Evolutionary conservation across 2,329 filamentous ascomycete genomes (phyloP).

Genomic region (Ophiostoma ulmi): DNA sequence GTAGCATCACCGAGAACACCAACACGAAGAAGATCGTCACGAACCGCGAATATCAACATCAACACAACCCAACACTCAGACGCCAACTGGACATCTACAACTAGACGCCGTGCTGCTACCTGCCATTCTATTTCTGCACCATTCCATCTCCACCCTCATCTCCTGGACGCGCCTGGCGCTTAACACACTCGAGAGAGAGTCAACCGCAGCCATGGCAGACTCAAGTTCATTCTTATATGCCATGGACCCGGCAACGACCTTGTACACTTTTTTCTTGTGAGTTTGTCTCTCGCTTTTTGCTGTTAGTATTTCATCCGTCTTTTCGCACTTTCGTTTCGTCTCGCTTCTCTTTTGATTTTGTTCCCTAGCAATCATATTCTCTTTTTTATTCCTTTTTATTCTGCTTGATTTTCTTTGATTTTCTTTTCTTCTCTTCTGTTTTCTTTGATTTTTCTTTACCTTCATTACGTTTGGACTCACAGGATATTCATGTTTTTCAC

Average conservation of each 20-base stretch:
- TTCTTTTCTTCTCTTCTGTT: too few relatives aligned
- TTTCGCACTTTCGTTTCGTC: background rate
- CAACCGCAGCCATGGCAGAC: slow-evolving; percentile 2
- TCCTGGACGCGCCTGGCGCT: slow-evolving; percentile 13
- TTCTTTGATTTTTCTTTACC: background rate
- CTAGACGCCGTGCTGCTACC: slow-evolving; percentile 13
- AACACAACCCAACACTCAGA: background rate
- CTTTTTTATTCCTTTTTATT: slow-evolving; percentile 14
- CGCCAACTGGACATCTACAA: background rate
- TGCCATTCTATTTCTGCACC: slow-evolving; percentile 7
- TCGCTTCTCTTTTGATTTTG: slow-evolving; percentile 18
- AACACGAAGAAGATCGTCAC: background rate
- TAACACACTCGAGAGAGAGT: background rate
- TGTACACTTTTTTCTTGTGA: slow-evolving; percentile 66
- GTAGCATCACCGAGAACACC: background rate
- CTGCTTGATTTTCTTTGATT: background rate
- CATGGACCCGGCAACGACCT: slow-evolving; percentile 60
- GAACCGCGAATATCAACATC: slow-evolving; percentile 5
- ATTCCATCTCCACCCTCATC: slow-evolving; percentile 13
- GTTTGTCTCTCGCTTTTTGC: slow-evolving; percentile 34
- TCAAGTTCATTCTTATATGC: slow-evolving; percentile 8
- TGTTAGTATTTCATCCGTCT: background rate
- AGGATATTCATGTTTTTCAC: background rate
- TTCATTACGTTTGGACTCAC: background rate
- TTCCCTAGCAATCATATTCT: slow-evolving; percentile 16